Evolutionary conservation across 352 stramenopile species (phyloP), one percentile per base, ranked within the genome.

Genomic region (Phytophthora quininea): DNA sequence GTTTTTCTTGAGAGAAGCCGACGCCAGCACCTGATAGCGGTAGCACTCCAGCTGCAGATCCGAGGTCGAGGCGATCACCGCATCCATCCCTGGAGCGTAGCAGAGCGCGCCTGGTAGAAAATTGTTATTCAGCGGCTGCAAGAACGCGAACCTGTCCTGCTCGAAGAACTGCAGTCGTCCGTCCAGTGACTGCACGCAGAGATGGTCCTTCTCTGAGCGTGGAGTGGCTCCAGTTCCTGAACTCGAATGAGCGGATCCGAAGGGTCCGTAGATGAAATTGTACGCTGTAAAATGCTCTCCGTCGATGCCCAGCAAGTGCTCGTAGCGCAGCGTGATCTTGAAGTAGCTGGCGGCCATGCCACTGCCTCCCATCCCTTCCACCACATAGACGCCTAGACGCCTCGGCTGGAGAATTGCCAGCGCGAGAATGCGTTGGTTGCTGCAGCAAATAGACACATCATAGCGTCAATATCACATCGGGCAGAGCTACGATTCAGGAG

Each of bases 101-200:
- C 78, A 92, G 38, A 98, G 62, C 2, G 88, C 73, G 6, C 90
- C 90, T 0, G 92, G 90, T 0, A 97, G 58, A 42, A 98, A 84
- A 50, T 78, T 89, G 53, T 91, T 84, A 56, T 92, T 91, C 2
- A 97, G 71, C 15, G 91, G 78, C 54, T 95, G 74, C 47, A 94
- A 64, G 73, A 97, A 98, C 2, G 90, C 86, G 65, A 94, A 88
- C 2, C 88, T 79, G 48, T 97, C 91, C 60, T 97, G 92, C 66
- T 98, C 91, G 48, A 97, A 97, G 54, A 98, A 92, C 64, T 97
- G 88, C n/a, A 98, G 71, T 4, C 91, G 78, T 0, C 92, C 89
- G 67, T 98, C 92, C 46, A 98, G 84, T 42, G 87, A 95, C 71
- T 97, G 92, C 7, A 98, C 90, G n/a, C 86, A 93, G 3, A 98